Evolutionary conservation across 2,329 filamentous ascomycete genomes (phyloP).

Genomic region (Dactylellina cionopaga): DNA sequence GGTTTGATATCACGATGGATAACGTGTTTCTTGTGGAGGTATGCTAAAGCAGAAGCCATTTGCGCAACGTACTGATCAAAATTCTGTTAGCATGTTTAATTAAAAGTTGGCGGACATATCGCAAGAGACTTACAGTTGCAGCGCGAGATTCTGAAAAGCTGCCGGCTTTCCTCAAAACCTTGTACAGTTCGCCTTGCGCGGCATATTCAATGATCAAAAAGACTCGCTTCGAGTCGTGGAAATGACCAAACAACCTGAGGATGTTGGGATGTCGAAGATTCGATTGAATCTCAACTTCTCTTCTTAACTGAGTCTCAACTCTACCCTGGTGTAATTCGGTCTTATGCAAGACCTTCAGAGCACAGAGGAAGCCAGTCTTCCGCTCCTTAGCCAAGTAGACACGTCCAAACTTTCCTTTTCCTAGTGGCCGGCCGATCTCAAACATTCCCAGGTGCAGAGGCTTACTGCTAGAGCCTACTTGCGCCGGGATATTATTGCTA

Average conservation of each 20-base stretch:
- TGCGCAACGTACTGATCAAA: conserved; percentile 77
- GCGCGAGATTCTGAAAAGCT: conserved; percentile 87
- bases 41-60: conserved; percentile 88
- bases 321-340: conserved; percentile 80
- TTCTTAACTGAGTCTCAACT: conserved; percentile 85
- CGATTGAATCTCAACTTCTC: conserved; percentile 89
- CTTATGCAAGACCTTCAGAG: conserved; percentile 87
- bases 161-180: conserved; percentile 80
- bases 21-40: conserved; percentile 94
- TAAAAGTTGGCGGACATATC: not conserved
- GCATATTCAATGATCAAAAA: conserved; percentile 90
- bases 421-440: conserved; percentile 85
- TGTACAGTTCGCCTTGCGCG: conserved; percentile 86
- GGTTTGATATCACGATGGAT: conserved; percentile 98
- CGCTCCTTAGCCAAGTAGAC: conserved; percentile 87
- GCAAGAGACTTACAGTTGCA: conserved; percentile 67
- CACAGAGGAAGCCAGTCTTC: conserved; percentile 82
- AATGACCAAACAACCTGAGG: conserved; percentile 83
- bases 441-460: conserved; percentile 92
- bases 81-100: not conserved
- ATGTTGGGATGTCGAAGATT: conserved; percentile 88
- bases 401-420: conserved; percentile 87
- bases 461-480: conserved; percentile 57
- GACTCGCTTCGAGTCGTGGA: conserved; percentile 87
- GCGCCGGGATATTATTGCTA: conserved; percentile 48